Conservation (phyloP, 306 rosid species). For the Quercus bicolor region DNA sequence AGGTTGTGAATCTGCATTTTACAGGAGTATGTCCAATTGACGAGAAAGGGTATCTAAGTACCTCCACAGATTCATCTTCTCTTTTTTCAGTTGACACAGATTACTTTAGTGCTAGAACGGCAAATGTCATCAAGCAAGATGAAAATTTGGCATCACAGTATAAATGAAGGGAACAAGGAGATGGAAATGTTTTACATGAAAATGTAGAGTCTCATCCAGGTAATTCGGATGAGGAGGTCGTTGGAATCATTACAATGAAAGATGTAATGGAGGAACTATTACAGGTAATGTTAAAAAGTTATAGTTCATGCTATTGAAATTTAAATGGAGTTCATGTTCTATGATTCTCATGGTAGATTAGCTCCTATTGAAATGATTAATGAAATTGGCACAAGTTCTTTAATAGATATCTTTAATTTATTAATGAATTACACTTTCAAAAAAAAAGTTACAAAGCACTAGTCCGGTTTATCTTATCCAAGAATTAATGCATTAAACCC, state of each 20-base stretch:
- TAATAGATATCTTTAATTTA: background rate
- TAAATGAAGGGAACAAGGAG: background rate
- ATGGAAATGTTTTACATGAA: background rate
- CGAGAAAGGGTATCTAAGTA: background rate
- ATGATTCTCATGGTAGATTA: background rate
- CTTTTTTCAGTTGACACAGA: conserved; percentile 24
- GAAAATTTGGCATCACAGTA: conserved; percentile 2
- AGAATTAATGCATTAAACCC: background rate
- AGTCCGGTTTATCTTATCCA: background rate
- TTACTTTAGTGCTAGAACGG: conserved; percentile 31
- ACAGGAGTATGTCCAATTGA: background rate
- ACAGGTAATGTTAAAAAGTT: conserved; percentile 29
- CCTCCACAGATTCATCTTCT: conserved; percentile 12
- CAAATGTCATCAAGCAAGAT: conserved; percentile 24
- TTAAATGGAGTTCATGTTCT: background rate
- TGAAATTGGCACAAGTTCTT: background rate
- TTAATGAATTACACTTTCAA: background rate
- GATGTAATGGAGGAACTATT: conserved; percentile 78
- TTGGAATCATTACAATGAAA: conserved; percentile 76
- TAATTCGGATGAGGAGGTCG: conserved; percentile 34
- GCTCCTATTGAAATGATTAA: too few relatives aligned
- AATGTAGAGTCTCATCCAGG: conserved; percentile 25
- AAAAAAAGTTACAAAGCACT: background rate
- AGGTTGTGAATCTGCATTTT: background rate
- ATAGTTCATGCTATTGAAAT: background rate